Evolutionary conservation across 805 yeast genomes (phyloP).

Genomic region (Candida verbasci): DNA sequence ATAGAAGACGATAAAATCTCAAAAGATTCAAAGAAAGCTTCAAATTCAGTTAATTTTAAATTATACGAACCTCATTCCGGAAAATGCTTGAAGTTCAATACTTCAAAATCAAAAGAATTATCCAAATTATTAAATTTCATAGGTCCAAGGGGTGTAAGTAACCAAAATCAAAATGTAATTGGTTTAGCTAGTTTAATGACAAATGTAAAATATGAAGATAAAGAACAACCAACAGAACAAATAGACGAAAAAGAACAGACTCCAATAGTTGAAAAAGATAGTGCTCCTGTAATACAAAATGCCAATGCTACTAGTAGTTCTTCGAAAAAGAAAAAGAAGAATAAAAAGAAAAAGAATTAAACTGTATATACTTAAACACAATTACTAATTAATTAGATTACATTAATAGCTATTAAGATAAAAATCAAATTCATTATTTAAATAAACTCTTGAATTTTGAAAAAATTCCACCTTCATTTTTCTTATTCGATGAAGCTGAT

Average conservation of each 20-base stretch:
- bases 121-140: conserved; percentile 66
- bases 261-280: conserved; percentile 11
- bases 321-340: conserved; percentile 25
- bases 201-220: conserved; percentile 28
- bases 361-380: too few species aligned
- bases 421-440: conserved; percentile 14
- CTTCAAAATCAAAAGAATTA: conserved; percentile 67
- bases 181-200: conserved; percentile 42
- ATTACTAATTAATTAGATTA: too few species aligned
- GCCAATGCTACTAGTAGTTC: conserved; percentile 10
- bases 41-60: conserved; percentile 47
- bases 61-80: conserved; percentile 64
- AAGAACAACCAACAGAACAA: conserved; percentile 9
- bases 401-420: neutral
- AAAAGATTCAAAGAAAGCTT: conserved; percentile 6
- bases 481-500: conserved; percentile 5
- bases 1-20: conserved; percentile 1
- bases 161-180: conserved; percentile 14
- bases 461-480: conserved; percentile 23
- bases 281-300: conserved; percentile 8
- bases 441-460: conserved; percentile 31
- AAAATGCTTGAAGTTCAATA: conserved; percentile 51
- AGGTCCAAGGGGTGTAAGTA: conserved; percentile 60
- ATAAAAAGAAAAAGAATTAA: conserved; percentile 25
- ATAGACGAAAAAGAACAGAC: conserved; percentile 10